Evolutionary conservation across 495 filamentous ascomycete genomes (phyloP).

Genomic region (Amniculicola lignicola): DNA sequence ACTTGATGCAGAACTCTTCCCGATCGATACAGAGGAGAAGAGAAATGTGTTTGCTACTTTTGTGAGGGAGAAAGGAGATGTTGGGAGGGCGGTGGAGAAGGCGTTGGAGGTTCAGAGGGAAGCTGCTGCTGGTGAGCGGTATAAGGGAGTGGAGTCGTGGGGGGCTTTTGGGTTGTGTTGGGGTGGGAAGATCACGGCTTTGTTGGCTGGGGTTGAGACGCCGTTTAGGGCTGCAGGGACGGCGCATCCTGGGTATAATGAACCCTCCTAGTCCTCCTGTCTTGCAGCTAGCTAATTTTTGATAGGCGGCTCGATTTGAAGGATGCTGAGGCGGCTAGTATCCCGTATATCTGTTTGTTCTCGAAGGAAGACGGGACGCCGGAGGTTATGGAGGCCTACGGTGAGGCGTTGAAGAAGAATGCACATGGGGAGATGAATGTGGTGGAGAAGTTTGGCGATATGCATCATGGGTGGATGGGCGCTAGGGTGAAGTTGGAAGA

Average conservation of each 20-base stretch:
- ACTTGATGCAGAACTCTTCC: neutral
- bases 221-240: neutral
- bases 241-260: neutral
- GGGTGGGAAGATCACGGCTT: neutral
- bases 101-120: neutral
- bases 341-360: constrained; percentile 11
- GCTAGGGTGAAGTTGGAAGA: constrained; percentile 54
- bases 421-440: constrained; percentile 37
- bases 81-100: neutral
- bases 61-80: neutral
- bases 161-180: neutral
- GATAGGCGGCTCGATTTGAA: neutral
- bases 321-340: neutral
- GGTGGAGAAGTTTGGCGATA: constrained; percentile 52
- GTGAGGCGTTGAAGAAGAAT: constrained; percentile 43
- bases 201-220: neutral
- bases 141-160: neutral
- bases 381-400: constrained; percentile 32
- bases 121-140: neutral
- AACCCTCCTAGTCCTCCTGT: neutral
- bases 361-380: constrained; percentile 6
- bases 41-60: constrained; percentile 46
- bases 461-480: constrained; percentile 65
- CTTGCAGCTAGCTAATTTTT: neutral
- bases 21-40: constrained; percentile 56